These are phyloP conservation scores for Henckelia pumila DNA, from an alignment of 257 asterid species.

Conservation along the genomic window DNA sequence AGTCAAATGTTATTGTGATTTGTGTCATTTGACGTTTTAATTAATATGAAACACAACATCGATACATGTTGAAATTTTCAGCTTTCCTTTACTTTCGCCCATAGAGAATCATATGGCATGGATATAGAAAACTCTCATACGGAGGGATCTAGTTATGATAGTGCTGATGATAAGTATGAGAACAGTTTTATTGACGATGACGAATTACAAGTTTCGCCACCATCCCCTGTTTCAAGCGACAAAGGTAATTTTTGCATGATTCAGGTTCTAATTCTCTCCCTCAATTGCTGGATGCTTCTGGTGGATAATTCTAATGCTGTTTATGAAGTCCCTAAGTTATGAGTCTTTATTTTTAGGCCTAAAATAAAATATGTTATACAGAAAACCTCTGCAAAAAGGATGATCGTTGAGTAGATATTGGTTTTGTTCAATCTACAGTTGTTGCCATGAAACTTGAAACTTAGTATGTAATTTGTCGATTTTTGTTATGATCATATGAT, in stretches of 20 bases:
- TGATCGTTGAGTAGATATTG: neutral
- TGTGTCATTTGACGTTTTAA: neutral
- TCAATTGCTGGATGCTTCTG: conserved; percentile 9
- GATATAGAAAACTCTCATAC: conserved; percentile 66
- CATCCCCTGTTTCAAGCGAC: conserved; percentile 44
- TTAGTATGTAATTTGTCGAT: neutral
- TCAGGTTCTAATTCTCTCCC: neutral
- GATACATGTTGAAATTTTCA: neutral
- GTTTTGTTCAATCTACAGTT: neutral
- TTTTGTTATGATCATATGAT: conserved; percentile 2
- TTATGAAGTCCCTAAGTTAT: conserved; percentile 3
- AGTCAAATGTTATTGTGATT: neutral
- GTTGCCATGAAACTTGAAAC: neutral
- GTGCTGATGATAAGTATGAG: conserved; percentile 69
- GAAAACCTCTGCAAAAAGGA: conserved; percentile 13
- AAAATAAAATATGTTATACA: conserved; percentile 1
- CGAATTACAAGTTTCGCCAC: conserved; percentile 33
- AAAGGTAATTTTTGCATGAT: conserved; percentile 40
- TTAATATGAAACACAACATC: neutral
- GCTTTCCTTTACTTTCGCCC: conserved; percentile 45
- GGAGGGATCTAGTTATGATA: conserved; percentile 44
- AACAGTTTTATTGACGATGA: conserved; percentile 71
- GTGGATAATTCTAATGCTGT: neutral
- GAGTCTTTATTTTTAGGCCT: neutral
- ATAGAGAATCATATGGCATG: conserved; percentile 77